Evolutionary conservation across 352 stramenopile genomes (phyloP).

Genomic region (Globisporangium canariense): DNA sequence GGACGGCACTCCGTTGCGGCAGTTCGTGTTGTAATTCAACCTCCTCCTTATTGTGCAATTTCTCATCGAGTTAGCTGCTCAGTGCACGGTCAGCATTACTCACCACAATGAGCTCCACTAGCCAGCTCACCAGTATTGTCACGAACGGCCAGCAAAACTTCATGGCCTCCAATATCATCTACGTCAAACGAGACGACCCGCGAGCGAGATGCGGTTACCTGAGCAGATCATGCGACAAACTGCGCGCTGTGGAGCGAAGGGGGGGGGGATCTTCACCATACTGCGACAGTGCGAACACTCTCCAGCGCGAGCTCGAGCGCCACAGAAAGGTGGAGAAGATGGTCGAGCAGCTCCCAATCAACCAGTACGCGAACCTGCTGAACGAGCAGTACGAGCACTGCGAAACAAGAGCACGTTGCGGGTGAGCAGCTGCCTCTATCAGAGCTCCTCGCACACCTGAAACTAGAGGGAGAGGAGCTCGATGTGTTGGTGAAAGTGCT

Average conservation of each 20-base stretch:
- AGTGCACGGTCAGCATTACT: too few relatives aligned
- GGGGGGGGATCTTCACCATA: constrained; percentile 44
- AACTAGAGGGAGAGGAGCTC: too few relatives aligned
- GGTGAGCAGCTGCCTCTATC: too few relatives aligned
- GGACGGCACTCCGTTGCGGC: too few relatives aligned
- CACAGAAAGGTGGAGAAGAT: constrained; percentile 16
- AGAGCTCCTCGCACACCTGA: too few relatives aligned
- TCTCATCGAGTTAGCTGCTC: too few relatives aligned
- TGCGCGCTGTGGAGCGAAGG: constrained; percentile 34
- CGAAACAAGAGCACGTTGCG: too few relatives aligned
- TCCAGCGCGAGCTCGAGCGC: constrained; percentile 50
- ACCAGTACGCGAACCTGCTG: too few relatives aligned
- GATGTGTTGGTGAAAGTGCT: too few relatives aligned
- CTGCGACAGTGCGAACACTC: constrained; percentile 55
- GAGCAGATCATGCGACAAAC: constrained; percentile 38
- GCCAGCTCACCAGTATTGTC: not conserved
- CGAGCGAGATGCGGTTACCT: constrained; percentile 27
- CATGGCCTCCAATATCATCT: not conserved
- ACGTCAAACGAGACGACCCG: not conserved
- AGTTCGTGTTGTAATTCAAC: too few relatives aligned
- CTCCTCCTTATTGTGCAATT: too few relatives aligned
- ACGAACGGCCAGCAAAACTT: not conserved
- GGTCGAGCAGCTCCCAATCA: constrained; percentile 6
- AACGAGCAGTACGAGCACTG: too few relatives aligned
- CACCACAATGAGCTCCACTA: not conserved